Evolutionary conservation across 305 asterid genomes (phyloP), one percentile per base, ranked within the genome.

Genomic region (Fraxinus ornus): DNA sequence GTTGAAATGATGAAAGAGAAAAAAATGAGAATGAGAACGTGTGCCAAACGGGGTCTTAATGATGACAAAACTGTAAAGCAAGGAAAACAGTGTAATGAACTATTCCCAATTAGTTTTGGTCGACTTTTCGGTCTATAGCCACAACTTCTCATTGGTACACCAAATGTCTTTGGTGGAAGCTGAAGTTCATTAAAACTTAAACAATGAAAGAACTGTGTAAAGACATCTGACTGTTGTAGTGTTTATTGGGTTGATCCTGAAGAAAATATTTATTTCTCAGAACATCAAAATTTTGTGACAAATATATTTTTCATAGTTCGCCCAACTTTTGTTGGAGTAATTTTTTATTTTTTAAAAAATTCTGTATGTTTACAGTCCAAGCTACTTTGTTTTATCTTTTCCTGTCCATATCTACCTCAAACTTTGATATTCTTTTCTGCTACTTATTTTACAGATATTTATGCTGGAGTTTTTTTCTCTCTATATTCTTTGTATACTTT

Each of bases 381-480:
- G 32, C n/a, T 32, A 32, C 2, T 70, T 30, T 66, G 68, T 66
- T 66, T 66, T 64, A 8, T 70, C 75, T 13, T 30, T 30, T 70
- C 75, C 41, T 15, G 41, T 13, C 21, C 41, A 70, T 30, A 28
- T 26, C 37, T 68, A 15, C 75, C 37, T 68, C 17, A 2, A 68
- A 68, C 21, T 68, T 68, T 30, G 37, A 68, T 62, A 3, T 32
- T 70, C 41, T 32, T 70, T 66, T 22, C 32, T 64, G 33, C 73
- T 64, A 24, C 75, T 70, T 70, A 70, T 70, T 70, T 66, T 70
- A 68, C 37, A 64, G 75, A 70, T 62, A 21, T 70, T 70, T 70
- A 70, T 70, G 75, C 75, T 70, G 39, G 75, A 32, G 39, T 70
- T 68, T 32, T 64, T 70, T 2, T 64, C 9, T 24, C 33, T 21